These are phyloP conservation scores for Protomyces macrosporus DNA, from an alignment of 1,139 yeast genomes.

Conservation along the genomic window DNA sequence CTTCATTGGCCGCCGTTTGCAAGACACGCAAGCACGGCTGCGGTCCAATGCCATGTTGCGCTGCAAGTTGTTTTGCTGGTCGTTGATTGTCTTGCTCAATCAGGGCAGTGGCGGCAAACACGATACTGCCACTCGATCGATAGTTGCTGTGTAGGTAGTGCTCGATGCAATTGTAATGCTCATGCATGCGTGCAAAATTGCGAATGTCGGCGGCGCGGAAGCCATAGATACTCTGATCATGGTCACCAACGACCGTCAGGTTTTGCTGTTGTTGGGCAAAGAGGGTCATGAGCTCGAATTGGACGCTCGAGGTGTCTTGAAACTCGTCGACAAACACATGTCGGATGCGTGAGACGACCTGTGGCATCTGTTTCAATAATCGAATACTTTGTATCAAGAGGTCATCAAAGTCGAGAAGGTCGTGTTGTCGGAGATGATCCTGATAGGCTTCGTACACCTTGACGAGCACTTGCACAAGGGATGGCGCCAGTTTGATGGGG, in stretches of 20 bases:
- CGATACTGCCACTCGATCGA: constrained; percentile 66
- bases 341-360: constrained; percentile 49
- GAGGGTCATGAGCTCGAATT: constrained; percentile 59
- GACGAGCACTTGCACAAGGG: neutral
- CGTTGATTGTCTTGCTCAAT: constrained; percentile 54
- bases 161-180: constrained; percentile 42
- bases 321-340: constrained; percentile 89
- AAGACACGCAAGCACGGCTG: constrained; percentile 47
- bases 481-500: constrained; percentile 3
- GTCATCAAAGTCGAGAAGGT: constrained; percentile 76
- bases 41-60: constrained; percentile 39
- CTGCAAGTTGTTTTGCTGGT: constrained; percentile 28
- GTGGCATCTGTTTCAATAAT: constrained; percentile 46
- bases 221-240: constrained; percentile 89
- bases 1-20: constrained; percentile 49
- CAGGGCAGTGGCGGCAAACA: constrained; percentile 58
- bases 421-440: constrained; percentile 41
- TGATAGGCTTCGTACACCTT: constrained; percentile 53
- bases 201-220: constrained; percentile 73
- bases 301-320: constrained; percentile 82
- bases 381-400: constrained; percentile 54
- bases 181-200: constrained; percentile 60
- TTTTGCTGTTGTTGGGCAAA: constrained; percentile 50
- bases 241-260: constrained; percentile 89
- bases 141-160: constrained; percentile 64